These are phyloP conservation scores for Magnusiomyces ingens DNA, from an alignment of 1,139 yeast genomes.

Conservation along the genomic window DNA sequence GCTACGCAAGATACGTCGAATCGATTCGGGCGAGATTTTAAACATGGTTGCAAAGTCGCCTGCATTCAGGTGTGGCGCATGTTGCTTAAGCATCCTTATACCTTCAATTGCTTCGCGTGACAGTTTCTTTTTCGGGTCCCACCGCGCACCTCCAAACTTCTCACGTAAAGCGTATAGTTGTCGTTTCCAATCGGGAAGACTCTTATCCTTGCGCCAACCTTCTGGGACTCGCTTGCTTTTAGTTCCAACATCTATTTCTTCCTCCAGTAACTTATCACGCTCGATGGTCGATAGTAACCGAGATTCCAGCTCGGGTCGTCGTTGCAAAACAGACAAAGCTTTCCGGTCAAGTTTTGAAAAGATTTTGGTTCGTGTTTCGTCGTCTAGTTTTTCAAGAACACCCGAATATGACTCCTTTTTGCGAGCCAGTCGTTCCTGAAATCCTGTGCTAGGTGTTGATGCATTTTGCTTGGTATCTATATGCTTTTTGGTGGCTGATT, in stretches of 20 bases:
- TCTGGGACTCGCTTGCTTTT: constrained; percentile 31
- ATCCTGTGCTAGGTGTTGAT: not conserved
- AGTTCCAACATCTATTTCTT: not conserved
- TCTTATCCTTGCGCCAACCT: constrained; percentile 37
- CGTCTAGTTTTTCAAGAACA: not conserved
- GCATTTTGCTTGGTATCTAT: not conserved
- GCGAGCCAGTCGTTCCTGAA: not conserved
- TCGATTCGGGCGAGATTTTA: constrained; percentile 73
- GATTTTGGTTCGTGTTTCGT: not conserved
- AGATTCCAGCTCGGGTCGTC: constrained; percentile 12
- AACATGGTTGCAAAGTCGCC: constrained; percentile 59
- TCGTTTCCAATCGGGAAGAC: constrained; percentile 57
- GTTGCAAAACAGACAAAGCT: constrained; percentile 8
- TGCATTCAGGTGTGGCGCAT: constrained; percentile 52
- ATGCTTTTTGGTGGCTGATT: too few relatives aligned
- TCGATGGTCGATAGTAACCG: too few relatives aligned
- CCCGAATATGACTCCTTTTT: not conserved
- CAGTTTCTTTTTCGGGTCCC: constrained; percentile 67
- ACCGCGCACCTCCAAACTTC: constrained; percentile 49
- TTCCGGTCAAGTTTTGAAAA: constrained; percentile 10
- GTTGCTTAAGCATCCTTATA: constrained; percentile 48
- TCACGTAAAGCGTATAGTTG: constrained; percentile 55
- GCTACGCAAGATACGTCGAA: constrained; percentile 70
- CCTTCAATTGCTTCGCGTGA: constrained; percentile 67
- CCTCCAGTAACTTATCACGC: not conserved